Percentiles rank a stretch among this genome's conserved stretches.
These are phyloP conservation scores for Cyclotella distinguenda DNA, from an alignment of 108 stramenopile genomes.

Conservation along the genomic window DNA sequence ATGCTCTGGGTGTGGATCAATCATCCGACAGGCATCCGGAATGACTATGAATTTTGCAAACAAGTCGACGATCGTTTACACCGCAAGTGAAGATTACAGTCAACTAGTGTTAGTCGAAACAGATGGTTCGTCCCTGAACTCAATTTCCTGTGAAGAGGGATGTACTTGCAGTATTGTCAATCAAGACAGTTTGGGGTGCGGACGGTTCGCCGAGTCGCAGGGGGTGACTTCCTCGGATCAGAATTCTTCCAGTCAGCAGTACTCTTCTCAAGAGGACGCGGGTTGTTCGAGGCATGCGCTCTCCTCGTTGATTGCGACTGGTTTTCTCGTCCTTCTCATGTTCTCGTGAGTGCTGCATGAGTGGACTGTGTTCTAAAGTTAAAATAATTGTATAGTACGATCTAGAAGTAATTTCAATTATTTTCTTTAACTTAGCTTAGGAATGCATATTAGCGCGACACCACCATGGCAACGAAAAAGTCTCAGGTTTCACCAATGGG, in stretches of 20 bases:
- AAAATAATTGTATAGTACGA: too few relatives aligned
- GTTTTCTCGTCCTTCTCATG: too few relatives aligned
- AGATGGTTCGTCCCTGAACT: not conserved
- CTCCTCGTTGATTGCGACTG: too few relatives aligned
- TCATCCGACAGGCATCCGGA: constrained; percentile 7
- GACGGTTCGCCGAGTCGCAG: not conserved
- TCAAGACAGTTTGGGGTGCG: constrained; percentile 22
- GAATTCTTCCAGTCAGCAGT: not conserved
- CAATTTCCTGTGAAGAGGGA: constrained; percentile 21
- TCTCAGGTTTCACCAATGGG: not conserved
- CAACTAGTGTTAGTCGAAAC: constrained; percentile 12
- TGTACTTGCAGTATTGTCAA: constrained; percentile 27
- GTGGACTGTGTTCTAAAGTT: too few relatives aligned
- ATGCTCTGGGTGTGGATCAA: constrained; percentile 16
- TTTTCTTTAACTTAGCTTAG: not conserved
- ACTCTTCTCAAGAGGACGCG: not conserved
- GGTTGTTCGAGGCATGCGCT: too few relatives aligned
- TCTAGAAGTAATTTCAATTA: not conserved
- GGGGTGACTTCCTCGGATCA: not conserved
- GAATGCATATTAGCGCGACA: not conserved
- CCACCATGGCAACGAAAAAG: not conserved
- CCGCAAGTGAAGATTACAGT: not conserved
- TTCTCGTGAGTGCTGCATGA: too few relatives aligned
- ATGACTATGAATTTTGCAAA: constrained; percentile 13
- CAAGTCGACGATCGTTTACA: constrained; percentile 26